Conservation (phyloP, 768 basidiomycete genomes). For the Tubosaeta sp. region DNA sequence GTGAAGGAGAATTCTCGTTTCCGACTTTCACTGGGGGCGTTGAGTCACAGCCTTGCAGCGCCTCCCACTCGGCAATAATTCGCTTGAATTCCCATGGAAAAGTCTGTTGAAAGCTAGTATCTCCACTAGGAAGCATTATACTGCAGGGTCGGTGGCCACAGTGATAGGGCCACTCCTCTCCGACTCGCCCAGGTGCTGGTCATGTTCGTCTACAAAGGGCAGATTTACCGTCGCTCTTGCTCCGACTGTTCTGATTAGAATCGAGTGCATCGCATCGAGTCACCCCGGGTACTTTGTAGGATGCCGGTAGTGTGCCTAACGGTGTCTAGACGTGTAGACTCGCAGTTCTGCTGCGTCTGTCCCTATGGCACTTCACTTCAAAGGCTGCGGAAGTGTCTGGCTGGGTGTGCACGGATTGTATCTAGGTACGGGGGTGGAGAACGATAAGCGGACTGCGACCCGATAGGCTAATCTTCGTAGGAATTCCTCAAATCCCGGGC, state of each 20-base stretch:
- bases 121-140: background rate
- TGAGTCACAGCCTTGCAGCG: conserved; percentile 11
- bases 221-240: no score
- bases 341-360: background rate
- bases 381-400: background rate
- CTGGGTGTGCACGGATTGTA: background rate
- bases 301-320: conserved; percentile 7
- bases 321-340: background rate
- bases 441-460: background rate
- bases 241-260: background rate
- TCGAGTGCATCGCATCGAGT: conserved; percentile 5
- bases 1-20: background rate
- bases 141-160: background rate
- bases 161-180: background rate
- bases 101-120: background rate
- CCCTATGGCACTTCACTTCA: background rate
- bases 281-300: conserved; percentile 14
- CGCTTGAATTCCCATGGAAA: conserved; percentile 3
- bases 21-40: background rate
- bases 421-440: background rate
- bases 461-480: conserved; percentile 10
- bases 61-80: background rate
- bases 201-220: no score
- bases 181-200: no score
- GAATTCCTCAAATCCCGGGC: background rate